Base-by-base conservation (phyloP, 2,329 filamentous ascomycete species). In the Ophiocordyceps camponoti-rufipedis region DNA sequence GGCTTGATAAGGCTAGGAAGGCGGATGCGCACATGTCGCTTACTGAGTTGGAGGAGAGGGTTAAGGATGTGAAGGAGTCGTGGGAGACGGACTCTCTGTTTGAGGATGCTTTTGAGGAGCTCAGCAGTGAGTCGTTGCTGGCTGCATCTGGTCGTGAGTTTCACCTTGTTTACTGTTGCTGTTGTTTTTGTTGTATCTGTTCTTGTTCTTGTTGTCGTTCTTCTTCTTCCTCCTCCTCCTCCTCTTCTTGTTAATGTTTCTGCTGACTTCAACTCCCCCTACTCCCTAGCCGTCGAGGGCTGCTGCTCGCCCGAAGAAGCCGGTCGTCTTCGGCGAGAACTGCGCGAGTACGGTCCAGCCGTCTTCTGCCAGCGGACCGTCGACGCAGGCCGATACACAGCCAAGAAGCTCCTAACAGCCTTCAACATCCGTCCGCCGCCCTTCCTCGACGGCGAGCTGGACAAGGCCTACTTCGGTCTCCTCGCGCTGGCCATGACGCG, bases 341-440 rank as follows among this genome's bases (percentile, higher is more conserved):
- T 94, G 48, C 82, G 82, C 57, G 70, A 77, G 45, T 69, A 87
- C 49, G 88, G 88, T n/a, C 82, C 84, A 19, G 73, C 77, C 49
- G 72, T 80, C 49, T 94, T 95, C 60, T 78, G 85, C 56, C 69
- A 77, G 53, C 72, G 79, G 53, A 87, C 82, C 31, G 69, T 93
- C 44, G 75, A 78, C 50, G 71, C 71, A 45, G 78, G 79, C 31
- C 70, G 69, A 44, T 79, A 91, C 58, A 80, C 81, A 18, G 83
- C 83, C 46, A 86, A 82, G 64, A 89, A 85, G 62, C 70, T 95
- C 29, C 78, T 89, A 57, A 87, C 85, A 9, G 88, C 86, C 13
- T 95, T 95, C 67, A 80, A 80, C 48, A 76, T 94, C 53, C 69
- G 74, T 38, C 77, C 84, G 41, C 85, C 85, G 2, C 61, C 68